These are phyloP conservation scores for Bacidia gigantensis DNA, from an alignment of 495 filamentous ascomycete genomes.

Conservation along the genomic window DNA sequence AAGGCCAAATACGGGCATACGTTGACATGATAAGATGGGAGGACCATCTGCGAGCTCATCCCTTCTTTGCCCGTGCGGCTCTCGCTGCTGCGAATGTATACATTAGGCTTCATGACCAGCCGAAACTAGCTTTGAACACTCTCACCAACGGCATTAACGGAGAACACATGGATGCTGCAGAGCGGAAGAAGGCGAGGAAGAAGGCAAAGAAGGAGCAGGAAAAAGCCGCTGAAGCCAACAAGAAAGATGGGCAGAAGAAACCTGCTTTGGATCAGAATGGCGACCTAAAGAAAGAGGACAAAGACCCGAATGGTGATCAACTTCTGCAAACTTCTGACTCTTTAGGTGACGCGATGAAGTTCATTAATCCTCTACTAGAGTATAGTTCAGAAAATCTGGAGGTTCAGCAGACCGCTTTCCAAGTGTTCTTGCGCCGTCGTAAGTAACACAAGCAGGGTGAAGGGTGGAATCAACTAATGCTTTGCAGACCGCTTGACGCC, in stretches of 20 bases:
- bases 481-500: conserved; percentile 63
- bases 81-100: conserved; percentile 71
- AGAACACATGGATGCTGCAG: conserved; percentile 45
- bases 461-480: too few species aligned
- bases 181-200: conserved; percentile 85
- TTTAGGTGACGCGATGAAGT: conserved; percentile 76
- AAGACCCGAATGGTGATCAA: conserved; percentile 69
- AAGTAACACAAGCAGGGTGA: too few species aligned
- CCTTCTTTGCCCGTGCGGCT: conserved; percentile 82
- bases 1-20: conserved; percentile 90
- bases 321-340: conserved; percentile 69
- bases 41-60: conserved; percentile 76
- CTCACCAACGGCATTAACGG: conserved; percentile 44
- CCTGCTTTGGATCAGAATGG: conserved; percentile 34
- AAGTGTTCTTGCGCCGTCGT: conserved; percentile 72
- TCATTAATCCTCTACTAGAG: conserved; percentile 65
- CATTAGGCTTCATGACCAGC: conserved; percentile 64
- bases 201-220: conserved; percentile 90
- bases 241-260: conserved; percentile 48
- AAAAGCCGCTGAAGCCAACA: conserved; percentile 64
- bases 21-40: conserved; percentile 96
- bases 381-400: conserved; percentile 70
- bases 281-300: conserved; percentile 63
- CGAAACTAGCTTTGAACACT: conserved; percentile 43
- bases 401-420: conserved; percentile 72